Evolutionary conservation across 2,329 filamentous ascomycete genomes (phyloP).

Genomic region (Phaeophleospora eucalypticola): DNA sequence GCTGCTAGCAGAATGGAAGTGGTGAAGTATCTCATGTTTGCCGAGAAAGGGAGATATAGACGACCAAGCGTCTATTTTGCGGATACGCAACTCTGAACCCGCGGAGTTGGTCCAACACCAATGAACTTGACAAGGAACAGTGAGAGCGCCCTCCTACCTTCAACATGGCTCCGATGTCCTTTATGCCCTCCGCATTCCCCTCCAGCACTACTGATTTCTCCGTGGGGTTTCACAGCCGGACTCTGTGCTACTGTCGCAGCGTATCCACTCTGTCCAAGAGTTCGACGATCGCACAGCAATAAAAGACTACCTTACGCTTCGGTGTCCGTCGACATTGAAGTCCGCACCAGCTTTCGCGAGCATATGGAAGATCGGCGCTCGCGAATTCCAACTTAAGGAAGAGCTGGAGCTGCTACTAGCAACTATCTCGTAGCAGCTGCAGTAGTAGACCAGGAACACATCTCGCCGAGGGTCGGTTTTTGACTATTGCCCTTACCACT

Average conservation of each 20-base stretch:
- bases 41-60: neutral
- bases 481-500: no score
- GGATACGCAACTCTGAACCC: neutral
- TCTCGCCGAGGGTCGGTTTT: neutral
- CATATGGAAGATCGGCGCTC: neutral
- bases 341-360: neutral
- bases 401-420: no score
- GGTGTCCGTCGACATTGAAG: neutral
- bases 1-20: neutral
- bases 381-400: neutral
- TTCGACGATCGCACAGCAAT: neutral
- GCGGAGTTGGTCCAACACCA: neutral
- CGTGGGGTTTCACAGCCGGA: neutral
- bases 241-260: neutral
- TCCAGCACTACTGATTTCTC: neutral
- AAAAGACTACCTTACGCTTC: no score
- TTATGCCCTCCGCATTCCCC: neutral
- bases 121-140: neutral
- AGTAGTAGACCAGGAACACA: neutral
- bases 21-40: neutral
- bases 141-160: neutral
- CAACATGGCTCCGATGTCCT: neutral
- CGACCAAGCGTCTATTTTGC: slow-evolving; percentile 1
- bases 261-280: neutral
- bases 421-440: neutral